A percentile compares a stretch with the other conserved stretches of the same genome.
These are phyloP conservation scores for Wallemia mellicola DNA, from an alignment of 1,284 basidiomycete genomes.

Conservation along the genomic window DNA sequence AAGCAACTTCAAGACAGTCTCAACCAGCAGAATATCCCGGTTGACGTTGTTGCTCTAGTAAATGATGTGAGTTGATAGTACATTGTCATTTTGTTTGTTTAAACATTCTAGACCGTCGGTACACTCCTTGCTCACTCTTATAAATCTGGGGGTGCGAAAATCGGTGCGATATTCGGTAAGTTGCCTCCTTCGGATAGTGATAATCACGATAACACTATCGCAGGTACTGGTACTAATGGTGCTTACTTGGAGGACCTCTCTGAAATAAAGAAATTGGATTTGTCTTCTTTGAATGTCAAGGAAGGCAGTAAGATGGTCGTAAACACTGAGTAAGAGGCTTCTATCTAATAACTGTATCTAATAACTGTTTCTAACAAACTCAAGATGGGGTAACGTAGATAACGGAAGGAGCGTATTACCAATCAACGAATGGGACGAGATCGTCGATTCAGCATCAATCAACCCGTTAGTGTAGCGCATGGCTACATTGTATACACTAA, in stretches of 20 bases:
- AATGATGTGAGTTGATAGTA: constrained; percentile 41
- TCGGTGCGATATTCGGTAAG: constrained; percentile 27
- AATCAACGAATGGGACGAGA: constrained; percentile 2
- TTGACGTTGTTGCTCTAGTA: constrained; percentile 73
- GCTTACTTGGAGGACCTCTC: constrained; percentile 70
- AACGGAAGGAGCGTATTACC: neutral
- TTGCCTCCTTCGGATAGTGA: neutral
- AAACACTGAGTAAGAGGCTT: constrained; percentile 96
- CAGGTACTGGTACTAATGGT: constrained; percentile 93
- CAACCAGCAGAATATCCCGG: constrained; percentile 73
- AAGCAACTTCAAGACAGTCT: constrained; percentile 74
- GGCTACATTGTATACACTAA: neutral
- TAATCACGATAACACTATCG: constrained; percentile 30
- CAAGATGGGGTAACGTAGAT: neutral
- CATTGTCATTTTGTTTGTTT: neutral
- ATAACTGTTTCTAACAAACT: constrained; percentile 22
- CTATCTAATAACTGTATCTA: constrained; percentile 90
- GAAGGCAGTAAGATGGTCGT: constrained; percentile 58
- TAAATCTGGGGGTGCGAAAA: constrained; percentile 54
- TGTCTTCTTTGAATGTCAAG: constrained; percentile 10
- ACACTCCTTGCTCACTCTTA: constrained; percentile 78
- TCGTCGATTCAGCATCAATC: neutral
- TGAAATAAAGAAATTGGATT: constrained; percentile 54
- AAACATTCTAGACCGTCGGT: constrained; percentile 50
- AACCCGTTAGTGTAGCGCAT: constrained; percentile 18